phyloP scores from a whole-genome alignment of 1,284 basidiomycete genomes.

The Coniferiporia sulphurascens region DNA sequence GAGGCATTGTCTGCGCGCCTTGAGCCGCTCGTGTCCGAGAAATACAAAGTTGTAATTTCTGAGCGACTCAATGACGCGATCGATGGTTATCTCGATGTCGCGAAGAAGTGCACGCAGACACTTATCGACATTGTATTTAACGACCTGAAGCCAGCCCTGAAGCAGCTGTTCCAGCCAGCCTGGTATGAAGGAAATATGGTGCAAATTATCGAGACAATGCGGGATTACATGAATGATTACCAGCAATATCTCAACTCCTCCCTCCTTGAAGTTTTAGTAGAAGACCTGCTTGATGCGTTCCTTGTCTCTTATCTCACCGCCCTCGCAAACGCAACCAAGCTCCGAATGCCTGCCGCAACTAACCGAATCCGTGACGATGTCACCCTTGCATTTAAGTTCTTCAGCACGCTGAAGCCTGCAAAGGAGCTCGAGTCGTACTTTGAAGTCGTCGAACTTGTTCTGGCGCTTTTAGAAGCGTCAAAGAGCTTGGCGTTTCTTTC shows the following conservation, averaged over 20 bases:
- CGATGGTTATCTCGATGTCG: constrained; percentile 97
- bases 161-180: constrained; percentile 75
- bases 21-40: constrained; percentile 89
- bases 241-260: constrained; percentile 88
- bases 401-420: constrained; percentile 72
- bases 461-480: constrained; percentile 84
- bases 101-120: constrained; percentile 93
- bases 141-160: constrained; percentile 87
- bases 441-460: constrained; percentile 83
- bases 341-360: constrained; percentile 82
- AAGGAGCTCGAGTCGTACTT: constrained; percentile 83
- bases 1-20: constrained; percentile 83
- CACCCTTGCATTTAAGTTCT: constrained; percentile 74
- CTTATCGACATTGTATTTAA: constrained; percentile 95
- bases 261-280: constrained; percentile 87
- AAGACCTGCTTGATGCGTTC: constrained; percentile 91
- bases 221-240: constrained; percentile 93
- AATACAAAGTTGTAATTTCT: constrained; percentile 82
- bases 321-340: constrained; percentile 80
- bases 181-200: constrained; percentile 89
- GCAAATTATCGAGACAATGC: constrained; percentile 92
- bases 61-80: constrained; percentile 93
- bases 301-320: constrained; percentile 89
- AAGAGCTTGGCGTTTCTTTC: constrained; percentile 93
- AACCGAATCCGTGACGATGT: constrained; percentile 84